Conservation (phyloP, 495 filamentous ascomycete genomes). For the Rhypophila decipiens region DNA sequence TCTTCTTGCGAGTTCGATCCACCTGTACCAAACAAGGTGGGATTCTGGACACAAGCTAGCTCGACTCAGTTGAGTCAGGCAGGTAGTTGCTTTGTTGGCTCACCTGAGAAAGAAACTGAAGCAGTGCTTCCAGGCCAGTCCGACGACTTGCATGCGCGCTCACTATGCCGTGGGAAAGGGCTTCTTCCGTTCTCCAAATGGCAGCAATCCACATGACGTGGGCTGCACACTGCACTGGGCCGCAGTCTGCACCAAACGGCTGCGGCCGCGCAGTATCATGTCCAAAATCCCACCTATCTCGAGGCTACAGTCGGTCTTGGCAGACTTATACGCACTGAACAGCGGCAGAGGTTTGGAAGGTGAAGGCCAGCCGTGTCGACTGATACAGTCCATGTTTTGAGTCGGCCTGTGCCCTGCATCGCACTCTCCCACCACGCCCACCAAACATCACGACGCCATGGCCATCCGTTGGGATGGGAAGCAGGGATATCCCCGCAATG, state of each 20-base stretch:
- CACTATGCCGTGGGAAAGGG: conserved; percentile 7
- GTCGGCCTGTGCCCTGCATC: conserved; percentile 23
- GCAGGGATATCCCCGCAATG: conserved; percentile 28
- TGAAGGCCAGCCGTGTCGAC: conserved; percentile 15
- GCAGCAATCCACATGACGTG: background rate
- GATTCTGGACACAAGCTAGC: no score
- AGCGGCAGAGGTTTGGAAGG: conserved; percentile 10
- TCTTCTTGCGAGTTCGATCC: conserved; percentile 14
- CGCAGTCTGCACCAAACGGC: no score
- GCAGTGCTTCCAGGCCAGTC: background rate
- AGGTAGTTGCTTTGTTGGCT: background rate
- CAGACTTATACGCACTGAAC: background rate
- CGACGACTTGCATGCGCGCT: background rate
- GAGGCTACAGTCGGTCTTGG: conserved; percentile 5
- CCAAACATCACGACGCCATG: conserved; percentile 17
- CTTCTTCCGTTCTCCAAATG: conserved; percentile 9
- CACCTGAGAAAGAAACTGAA: background rate
- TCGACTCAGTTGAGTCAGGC: background rate
- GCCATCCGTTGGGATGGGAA: conserved; percentile 14
- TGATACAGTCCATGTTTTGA: conserved; percentile 29
- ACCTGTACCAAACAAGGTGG: conserved; percentile 4
- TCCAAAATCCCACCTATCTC: conserved; percentile 8
- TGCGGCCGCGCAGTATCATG: conserved; percentile 7
- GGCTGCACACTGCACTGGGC: no score
- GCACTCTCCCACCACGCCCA: conserved; percentile 4